Base-by-base conservation (phyloP, 2,329 filamentous ascomycete species). In the Rosellinia necatrix region DNA sequence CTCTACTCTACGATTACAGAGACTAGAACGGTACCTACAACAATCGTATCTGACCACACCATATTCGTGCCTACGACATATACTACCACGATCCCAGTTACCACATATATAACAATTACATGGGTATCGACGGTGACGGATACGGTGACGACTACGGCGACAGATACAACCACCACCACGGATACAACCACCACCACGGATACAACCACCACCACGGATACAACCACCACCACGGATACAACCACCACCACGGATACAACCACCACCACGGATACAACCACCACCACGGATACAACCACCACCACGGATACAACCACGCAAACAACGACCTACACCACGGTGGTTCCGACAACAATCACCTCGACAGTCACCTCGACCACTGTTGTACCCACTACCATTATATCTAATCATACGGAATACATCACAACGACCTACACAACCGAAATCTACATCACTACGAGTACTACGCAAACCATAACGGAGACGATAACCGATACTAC, bases 401-500 rank as follows among this genome's bases (percentile, higher is more conserved):
- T 63, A 35, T 62, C 56, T 10, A 53, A 62, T 7, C 52, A 41
- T 10, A 68, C 62, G 15, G 49, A 58, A 35, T 65, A 61, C 8
- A 58, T 56, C 50, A 64, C 64, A 13, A 66, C 65, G 4, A 56
- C 60, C 32, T 67, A 63, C 37, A 65, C 62, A 8, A 66, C 47
- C 22, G 24, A 60, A 17, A 58, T 61, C 8, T 59, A 57, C 12
- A 58, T 59, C 17, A 61, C 59, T 2, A 62, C 62, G 13, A 65
- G 59, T 25, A 37, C 67, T 17, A 60, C 62, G 22, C 47, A 44
- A 17, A 48, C 19, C 3, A 7, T 56, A 3, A 59, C 52, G 22
- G 60, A 61, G 12, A 64, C 59, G 2, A 29, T 49, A 12, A 58
- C 56, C 3, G 27, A 49, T 37, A 59, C 50, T 13, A 47, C 53